A percentile compares a stretch with the other conserved stretches of the same genome.
These are phyloP conservation scores for Sugiyamaella japonica DNA, from an alignment of 1,139 yeast genomes.

Conservation along the genomic window DNA sequence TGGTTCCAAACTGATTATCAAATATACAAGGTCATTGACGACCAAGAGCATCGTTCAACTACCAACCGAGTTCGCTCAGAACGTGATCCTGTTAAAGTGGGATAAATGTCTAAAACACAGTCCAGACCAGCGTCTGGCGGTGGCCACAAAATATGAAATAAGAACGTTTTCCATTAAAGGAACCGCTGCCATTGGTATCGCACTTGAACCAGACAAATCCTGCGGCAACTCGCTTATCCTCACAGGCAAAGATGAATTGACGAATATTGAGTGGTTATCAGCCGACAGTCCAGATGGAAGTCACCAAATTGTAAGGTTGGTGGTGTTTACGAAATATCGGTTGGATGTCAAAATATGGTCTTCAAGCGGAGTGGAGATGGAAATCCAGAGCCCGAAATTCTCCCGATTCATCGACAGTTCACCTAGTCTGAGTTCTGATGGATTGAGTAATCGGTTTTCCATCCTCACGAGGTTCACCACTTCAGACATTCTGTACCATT, in stretches of 20 bases:
- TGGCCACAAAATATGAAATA: constrained; percentile 25
- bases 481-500: constrained; percentile 21
- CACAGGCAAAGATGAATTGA: constrained; percentile 27
- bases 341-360: constrained; percentile 28
- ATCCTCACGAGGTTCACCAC: constrained; percentile 26
- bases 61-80: constrained; percentile 24
- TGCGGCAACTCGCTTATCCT: constrained; percentile 21
- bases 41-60: constrained; percentile 27
- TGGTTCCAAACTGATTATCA: constrained; percentile 27
- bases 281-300: constrained; percentile 15
- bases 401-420: constrained; percentile 13
- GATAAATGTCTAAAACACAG: constrained; percentile 22
- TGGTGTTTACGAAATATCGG: constrained; percentile 24
- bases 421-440: constrained; percentile 10
- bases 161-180: constrained; percentile 24
- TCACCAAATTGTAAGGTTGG: constrained; percentile 25
- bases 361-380: constrained; percentile 28
- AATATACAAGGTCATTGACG: constrained; percentile 27
- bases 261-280: constrained; percentile 29
- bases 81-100: constrained; percentile 25
- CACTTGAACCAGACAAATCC: constrained; percentile 8
- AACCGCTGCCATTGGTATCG: constrained; percentile 4
- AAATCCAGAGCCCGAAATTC: constrained; percentile 27
- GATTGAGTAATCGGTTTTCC: constrained; percentile 16
- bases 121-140: constrained; percentile 30